Base-by-base conservation (phyloP, 1,284 basidiomycete genomes). In the Trametes polyzona region DNA sequence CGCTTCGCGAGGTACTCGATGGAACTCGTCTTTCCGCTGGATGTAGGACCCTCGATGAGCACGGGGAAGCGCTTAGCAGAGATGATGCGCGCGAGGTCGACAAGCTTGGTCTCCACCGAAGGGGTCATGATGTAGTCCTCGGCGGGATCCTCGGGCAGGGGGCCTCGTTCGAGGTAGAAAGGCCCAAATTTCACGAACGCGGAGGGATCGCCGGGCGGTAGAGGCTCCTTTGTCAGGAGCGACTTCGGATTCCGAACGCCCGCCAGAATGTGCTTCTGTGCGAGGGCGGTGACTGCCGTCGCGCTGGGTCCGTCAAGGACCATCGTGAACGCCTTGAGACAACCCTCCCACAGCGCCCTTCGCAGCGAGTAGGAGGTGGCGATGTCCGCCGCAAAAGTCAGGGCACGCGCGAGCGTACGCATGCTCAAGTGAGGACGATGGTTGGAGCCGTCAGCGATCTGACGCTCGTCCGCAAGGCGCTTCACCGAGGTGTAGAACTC, bases 271-370 rank as follows among this genome's bases (percentile, higher is more conserved):
- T 95, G 83, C 65, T 86, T 87, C 63, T 91, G 87, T 11, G 91
- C 89, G 12, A 96, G 77, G 12, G 75, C 75, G 6, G 80, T 83
- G 2, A 94, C 92, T n/a, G 83, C 71, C 46, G 82, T 78, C 0
- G 86, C 81, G 66, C 94, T 95, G n/a, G 81, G 74, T 0, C 76
- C 77, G 67, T 98, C 94, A 36, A 99, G 81, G 1, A 92, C 86
- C 93, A 98, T 97, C 3, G 94, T 97, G 73, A 99, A 99, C 0
- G 95, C 89, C 97, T 99, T 99, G 60, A 96, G 71, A 69, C 93
- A 95, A 2, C 96, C 96, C 74, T 99, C 97, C 91, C 93, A 98
- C 16, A 99, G 78, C 0, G 93, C 90, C 32, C 97, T 81, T 41
- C 95, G 86, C 14, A 97, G 75, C 21, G 94, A 89, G 65, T 95